Evolutionary conservation across 768 basidiomycete species (phyloP), one percentile per base, ranked within the genome.

Genomic region (Calocera viscosa): DNA sequence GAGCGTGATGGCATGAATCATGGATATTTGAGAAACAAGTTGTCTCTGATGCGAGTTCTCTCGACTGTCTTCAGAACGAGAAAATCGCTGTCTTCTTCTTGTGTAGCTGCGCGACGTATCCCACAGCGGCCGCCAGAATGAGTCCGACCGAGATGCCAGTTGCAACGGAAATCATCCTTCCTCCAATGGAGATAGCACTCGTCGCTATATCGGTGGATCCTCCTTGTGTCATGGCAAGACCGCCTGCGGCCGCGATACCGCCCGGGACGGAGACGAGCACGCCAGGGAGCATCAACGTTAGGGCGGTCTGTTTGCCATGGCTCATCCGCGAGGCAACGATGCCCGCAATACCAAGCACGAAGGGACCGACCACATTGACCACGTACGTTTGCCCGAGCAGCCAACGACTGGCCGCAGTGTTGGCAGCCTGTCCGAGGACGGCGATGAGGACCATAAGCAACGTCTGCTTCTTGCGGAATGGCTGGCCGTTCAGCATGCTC

Each of bases 271-370:
- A 78, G 76, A 94, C 91, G 69, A 91, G 75, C 3, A 94, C 90
- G 40, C 90, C 91, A 28, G 91, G 89, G 41, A 92, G 89, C 91
- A 94, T 94, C 1, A 86, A 86, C 11, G 90, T 91, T 76, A 93
- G 93, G 22, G 91, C 91, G 2, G 90, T 92, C 8, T 47, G 43
- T 24, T 24, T 47, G 5, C 90, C 91, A 8, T 87, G 83, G 82
- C 89, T 86, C 73, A 83, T 84, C 53, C 90, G 81, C 41, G 90
- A 91, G 75, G 91, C 91, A 1, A 88, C 75, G 71, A 91, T 91
- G 1, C 90, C 90, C 22, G 91, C 77, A 32, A 91, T 69, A 24
- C 90, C 89, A 22, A 90, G 86, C 0, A 86, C 88, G 35, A 47
- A 63, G 22, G 67, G n/a, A 68, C 90, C 91, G 72, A 92, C 89